A percentile compares a stretch with the other conserved stretches of the same genome.
Conservation (phyloP, 108 stramenopile species). For the Pseudonitzschia multiseries region DNA sequence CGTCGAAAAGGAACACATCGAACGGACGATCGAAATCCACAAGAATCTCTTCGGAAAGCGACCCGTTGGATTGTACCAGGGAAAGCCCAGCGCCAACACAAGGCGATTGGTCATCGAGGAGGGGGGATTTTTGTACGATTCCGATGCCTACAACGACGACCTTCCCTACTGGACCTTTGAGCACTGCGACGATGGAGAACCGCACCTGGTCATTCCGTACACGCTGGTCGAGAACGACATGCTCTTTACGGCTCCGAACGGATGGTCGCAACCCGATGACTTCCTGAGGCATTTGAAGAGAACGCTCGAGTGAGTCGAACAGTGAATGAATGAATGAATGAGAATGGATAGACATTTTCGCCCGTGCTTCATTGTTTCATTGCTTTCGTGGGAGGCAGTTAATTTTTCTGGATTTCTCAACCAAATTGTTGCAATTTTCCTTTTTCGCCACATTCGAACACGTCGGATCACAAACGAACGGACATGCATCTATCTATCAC, state of each 20-base stretch:
- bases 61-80: constrained; percentile 93
- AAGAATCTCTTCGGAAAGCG: constrained; percentile 74
- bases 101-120: constrained; percentile 82
- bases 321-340: not conserved
- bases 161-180: constrained; percentile 91
- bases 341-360: not conserved
- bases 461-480: not conserved
- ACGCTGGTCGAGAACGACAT: constrained; percentile 94
- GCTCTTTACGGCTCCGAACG: constrained; percentile 84
- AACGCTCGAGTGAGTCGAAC: constrained; percentile 50
- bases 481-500: too few species aligned
- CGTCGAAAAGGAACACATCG: constrained; percentile 87
- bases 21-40: constrained; percentile 87
- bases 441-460: not conserved
- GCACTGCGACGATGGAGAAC: constrained; percentile 47
- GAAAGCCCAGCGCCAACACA: constrained; percentile 86
- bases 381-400: not conserved
- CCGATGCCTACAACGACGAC: constrained; percentile 92
- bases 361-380: not conserved
- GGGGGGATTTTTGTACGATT: constrained; percentile 92
- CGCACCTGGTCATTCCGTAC: constrained; percentile 93
- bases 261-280: constrained; percentile 79
- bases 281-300: constrained; percentile 83
- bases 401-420: not conserved
- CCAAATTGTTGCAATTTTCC: not conserved